phyloP scores from a whole-genome alignment of 495 filamentous ascomycete species.

The Xylona heveae region DNA sequence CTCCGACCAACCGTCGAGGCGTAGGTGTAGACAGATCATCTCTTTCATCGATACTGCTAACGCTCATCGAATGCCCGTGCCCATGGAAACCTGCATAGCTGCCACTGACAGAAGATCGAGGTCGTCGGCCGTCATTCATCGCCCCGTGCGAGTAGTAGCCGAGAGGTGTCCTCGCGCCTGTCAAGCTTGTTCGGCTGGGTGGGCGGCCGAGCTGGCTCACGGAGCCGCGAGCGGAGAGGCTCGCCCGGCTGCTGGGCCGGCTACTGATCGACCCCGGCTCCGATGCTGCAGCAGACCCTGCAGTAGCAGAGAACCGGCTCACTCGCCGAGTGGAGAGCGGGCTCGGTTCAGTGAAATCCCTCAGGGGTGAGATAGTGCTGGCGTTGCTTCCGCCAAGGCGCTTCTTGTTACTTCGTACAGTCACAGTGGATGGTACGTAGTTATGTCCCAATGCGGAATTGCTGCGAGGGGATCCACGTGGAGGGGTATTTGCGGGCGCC shows the following conservation, averaged over 20 bases:
- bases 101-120: slow-evolving; percentile 23
- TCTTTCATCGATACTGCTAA: slow-evolving; percentile 16
- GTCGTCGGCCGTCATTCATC: slow-evolving; percentile 21
- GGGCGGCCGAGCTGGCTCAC: slow-evolving; percentile 31
- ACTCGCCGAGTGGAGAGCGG: slow-evolving; percentile 8
- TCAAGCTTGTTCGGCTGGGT: slow-evolving; percentile 43
- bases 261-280: slow-evolving; percentile 11
- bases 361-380: slow-evolving; percentile 29
- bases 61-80: slow-evolving; percentile 5
- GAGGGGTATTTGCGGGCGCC: slow-evolving; percentile 54
- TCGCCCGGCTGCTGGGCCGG: slow-evolving; percentile 40
- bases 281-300: background rate
- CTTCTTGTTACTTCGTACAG: slow-evolving; percentile 54
- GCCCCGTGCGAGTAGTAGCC: slow-evolving; percentile 25
- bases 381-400: slow-evolving; percentile 37
- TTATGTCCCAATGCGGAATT: slow-evolving; percentile 28
- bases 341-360: slow-evolving; percentile 21
- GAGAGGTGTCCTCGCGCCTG: slow-evolving; percentile 41
- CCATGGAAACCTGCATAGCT: slow-evolving; percentile 18
- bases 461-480: slow-evolving; percentile 53
- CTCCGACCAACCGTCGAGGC: slow-evolving; percentile 11
- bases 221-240: slow-evolving; percentile 24
- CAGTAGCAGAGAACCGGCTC: slow-evolving; percentile 6
- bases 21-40: slow-evolving; percentile 20
- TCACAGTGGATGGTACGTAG: slow-evolving; percentile 50